Evolutionary conservation across 148 eudicot genomes (phyloP), one percentile per base, ranked within the genome.

Genomic region (Chenopodium quinoa): DNA sequence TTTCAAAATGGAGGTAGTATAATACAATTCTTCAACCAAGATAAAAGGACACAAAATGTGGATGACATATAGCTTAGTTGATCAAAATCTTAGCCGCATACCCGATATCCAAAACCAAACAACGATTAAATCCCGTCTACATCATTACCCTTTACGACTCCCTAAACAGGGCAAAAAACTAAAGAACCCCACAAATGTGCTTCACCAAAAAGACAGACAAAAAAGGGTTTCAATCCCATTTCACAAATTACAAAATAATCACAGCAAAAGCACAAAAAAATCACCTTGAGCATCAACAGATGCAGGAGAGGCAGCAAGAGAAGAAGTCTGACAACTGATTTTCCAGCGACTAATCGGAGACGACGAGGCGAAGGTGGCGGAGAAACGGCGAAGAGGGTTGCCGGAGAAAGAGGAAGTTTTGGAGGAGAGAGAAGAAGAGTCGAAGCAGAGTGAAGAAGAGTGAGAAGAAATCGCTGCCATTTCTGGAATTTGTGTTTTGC

Each of bases 381-480:
- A 52, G 37, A 83, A 46, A 23, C 86, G 91, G 54, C 54, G 54
- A 70, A 81, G 75, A 63, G 16, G 44, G 52, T 23, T 75, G 44
- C 78, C 71, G 81, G 82, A 70, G 79, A 86, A 54, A 13, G 85
- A 58, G 44, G 89, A 79, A 54, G 80, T 63, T 22, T 66, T 50
- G n/a, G 91, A 86, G 76, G 91, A 87, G 81, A 88, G 86, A 58
- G 89, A 85, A 46, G 79, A 80, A 0, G 88, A 25, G 58, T 89
- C 88, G 48, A 90, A 66, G 72, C 87, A 68, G 50, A 80, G 79
- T 9, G 90, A 81, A 1, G 81, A 13, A 2, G 88, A 80, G 64
- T 80, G 84, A 67, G 86, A 75, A 60, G 87, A 37, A 44, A 72
- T 17, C 52, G 86, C 84, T 84, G 92, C 88, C 89, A 87, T 76